Evolutionary conservation across 2,329 filamentous ascomycete genomes (phyloP).

Genomic region (Venturia carpophila): DNA sequence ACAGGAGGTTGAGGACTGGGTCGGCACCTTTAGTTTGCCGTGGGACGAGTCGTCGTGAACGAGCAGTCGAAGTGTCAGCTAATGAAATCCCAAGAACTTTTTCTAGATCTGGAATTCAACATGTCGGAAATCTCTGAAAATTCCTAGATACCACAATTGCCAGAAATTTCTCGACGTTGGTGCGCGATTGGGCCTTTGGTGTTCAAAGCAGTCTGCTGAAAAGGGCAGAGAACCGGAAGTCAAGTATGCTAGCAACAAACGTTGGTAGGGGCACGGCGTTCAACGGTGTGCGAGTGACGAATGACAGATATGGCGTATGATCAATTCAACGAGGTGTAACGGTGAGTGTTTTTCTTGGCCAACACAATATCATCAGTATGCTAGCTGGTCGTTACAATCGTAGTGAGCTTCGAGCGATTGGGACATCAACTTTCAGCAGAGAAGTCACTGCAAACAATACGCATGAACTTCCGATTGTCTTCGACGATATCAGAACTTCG

Average conservation of each 20-base stretch:
- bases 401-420: neutral
- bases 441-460: neutral
- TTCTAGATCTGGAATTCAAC: no score
- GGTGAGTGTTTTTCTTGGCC: neutral
- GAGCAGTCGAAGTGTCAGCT: no score
- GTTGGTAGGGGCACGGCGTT: neutral
- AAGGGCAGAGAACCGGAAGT: neutral
- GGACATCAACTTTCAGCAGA: neutral
- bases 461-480: neutral
- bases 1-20: conserved; percentile 36
- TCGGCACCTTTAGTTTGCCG: conserved; percentile 34
- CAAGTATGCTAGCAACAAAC: neutral
- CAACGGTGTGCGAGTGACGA: neutral
- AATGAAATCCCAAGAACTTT: no score
- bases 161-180: neutral
- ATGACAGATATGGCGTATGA: neutral
- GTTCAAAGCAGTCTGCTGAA: neutral
- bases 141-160: neutral
- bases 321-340: neutral
- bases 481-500: neutral
- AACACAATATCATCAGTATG: neutral
- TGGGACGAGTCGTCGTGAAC: conserved; percentile 26
- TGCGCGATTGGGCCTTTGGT: neutral
- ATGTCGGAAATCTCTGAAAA: neutral
- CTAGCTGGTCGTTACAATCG: neutral